Base-by-base conservation (phyloP, 2,329 filamentous ascomycete genomes). In the Cytospora piceae region DNA sequence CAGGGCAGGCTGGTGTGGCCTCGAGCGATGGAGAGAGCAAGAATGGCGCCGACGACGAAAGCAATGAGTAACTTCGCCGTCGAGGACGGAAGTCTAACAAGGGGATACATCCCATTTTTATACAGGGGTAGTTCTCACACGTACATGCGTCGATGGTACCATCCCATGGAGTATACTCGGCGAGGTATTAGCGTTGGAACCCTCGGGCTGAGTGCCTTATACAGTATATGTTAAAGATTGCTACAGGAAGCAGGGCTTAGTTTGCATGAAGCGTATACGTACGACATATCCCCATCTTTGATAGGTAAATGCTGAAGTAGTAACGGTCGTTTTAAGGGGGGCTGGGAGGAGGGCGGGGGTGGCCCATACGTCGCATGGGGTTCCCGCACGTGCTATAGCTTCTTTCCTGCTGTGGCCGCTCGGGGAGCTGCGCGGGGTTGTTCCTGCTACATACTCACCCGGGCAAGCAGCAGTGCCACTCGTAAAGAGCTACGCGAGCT, bases 31-130 rank as follows among this genome's bases (percentile, higher is more conserved):
- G 58, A 39, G 9, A 58, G 54, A 1, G 60, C 11, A 8, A 69
- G 27, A 17, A 68, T 8, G 15, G 58, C n/a, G 20, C 56, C 49
- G 53, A 59, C 46, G n/a, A 67, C 29, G 31, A 20, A 31, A 31
- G 65, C 8, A 4, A 67, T 22, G 34, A 67, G 52, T 46, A 67
- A 39, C 42, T 57, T 61, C 32, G 58, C 59, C 56, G 53, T 54
- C 56, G 52, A 63, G 24, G 64, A 51, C 55, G 54, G 65, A 24
- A 58, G 32, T 17, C 52, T 34, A 56, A 42, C 56, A 52, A 64
- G 57, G 65, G 60, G n/a, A 65, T 58, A 46, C 67, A 68, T 66
- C 61, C 61, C 67, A 67, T 68, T 22, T 53, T 65, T 59, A 57
- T 67, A 29, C 29, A 22, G 67, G 11, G 57, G 65, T 55, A 49